phyloP scores from a whole-genome alignment of 805 yeast genomes.

The Kluyveromyces starmeri region DNA sequence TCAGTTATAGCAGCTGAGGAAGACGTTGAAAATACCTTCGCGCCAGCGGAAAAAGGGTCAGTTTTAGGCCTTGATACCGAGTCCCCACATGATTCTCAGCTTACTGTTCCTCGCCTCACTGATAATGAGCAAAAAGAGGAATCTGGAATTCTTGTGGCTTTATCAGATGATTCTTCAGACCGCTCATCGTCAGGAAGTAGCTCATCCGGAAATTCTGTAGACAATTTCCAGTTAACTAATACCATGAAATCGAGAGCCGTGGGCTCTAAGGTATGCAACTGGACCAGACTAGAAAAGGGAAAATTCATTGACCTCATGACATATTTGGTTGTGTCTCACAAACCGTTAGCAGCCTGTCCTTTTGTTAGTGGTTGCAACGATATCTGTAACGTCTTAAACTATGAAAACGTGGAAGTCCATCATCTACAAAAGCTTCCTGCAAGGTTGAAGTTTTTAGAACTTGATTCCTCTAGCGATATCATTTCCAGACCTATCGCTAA shows the following conservation, averaged over 20 bases:
- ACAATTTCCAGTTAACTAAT: background rate
- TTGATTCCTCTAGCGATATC: background rate
- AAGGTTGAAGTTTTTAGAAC: background rate
- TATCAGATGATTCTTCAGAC: background rate
- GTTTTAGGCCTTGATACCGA: too few relatives aligned
- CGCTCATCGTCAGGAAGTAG: constrained; percentile 1
- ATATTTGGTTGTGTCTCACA: constrained; percentile 17
- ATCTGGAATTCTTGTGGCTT: background rate
- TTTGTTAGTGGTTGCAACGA: constrained; percentile 23
- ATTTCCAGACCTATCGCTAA: background rate
- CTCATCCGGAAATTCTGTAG: background rate
- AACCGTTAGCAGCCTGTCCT: constrained; percentile 12
- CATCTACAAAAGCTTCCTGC: constrained; percentile 1
- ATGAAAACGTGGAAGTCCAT: constrained; percentile 10
- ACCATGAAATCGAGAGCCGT: background rate
- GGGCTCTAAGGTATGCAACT: background rate
- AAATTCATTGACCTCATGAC: constrained; percentile 12
- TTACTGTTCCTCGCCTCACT: background rate
- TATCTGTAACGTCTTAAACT: constrained; percentile 21
- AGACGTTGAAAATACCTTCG: too few relatives aligned
- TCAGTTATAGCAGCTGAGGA: too few relatives aligned
- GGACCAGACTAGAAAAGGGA: constrained; percentile 7
- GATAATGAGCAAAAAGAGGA: background rate
- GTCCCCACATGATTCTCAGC: too few relatives aligned
- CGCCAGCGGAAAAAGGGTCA: too few relatives aligned